phyloP scores from a whole-genome alignment of 2,329 filamentous ascomycete genomes.

The Capronia americana region DNA sequence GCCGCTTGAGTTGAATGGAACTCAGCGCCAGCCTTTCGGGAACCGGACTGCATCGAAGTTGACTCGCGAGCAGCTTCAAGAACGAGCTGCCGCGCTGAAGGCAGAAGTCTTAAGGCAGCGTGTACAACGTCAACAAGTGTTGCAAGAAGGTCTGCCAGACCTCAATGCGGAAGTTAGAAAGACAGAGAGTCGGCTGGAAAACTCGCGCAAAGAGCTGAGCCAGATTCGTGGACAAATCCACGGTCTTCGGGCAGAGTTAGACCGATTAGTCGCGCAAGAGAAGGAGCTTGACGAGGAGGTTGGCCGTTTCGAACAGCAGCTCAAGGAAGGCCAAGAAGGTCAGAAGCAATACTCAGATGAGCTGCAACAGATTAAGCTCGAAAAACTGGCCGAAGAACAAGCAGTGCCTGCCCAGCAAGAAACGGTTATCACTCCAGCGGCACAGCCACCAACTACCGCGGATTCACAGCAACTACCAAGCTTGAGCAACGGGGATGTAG shows the following conservation, averaged over 20 bases:
- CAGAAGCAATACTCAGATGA: constrained; percentile 55
- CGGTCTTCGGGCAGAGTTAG: constrained; percentile 21
- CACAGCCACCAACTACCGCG: background rate
- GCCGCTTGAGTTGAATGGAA: background rate
- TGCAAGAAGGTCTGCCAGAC: constrained; percentile 55
- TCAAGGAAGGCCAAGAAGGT: constrained; percentile 49
- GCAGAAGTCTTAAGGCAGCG: constrained; percentile 48
- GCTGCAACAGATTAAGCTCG: constrained; percentile 55
- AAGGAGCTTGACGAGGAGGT: constrained; percentile 54
- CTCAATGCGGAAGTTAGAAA: constrained; percentile 54
- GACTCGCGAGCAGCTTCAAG: constrained; percentile 34
- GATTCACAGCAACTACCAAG: background rate
- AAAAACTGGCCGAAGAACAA: constrained; percentile 45
- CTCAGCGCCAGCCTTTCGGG: constrained; percentile 14
- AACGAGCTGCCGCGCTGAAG: constrained; percentile 36
- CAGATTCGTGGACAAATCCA: constrained; percentile 40
- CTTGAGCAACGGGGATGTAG: constrained; percentile 11
- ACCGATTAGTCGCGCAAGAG: constrained; percentile 43
- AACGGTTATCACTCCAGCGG: background rate
- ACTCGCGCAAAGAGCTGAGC: constrained; percentile 45
- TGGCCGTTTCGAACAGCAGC: constrained; percentile 48
- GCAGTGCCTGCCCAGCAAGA: constrained; percentile 1
- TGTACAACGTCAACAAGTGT: constrained; percentile 53
- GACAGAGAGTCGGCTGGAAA: constrained; percentile 45
- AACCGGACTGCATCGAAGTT: constrained; percentile 28